Evolutionary conservation across 108 stramenopile genomes (phyloP).

Genomic region (Fragilariopsis cylindrus): DNA sequence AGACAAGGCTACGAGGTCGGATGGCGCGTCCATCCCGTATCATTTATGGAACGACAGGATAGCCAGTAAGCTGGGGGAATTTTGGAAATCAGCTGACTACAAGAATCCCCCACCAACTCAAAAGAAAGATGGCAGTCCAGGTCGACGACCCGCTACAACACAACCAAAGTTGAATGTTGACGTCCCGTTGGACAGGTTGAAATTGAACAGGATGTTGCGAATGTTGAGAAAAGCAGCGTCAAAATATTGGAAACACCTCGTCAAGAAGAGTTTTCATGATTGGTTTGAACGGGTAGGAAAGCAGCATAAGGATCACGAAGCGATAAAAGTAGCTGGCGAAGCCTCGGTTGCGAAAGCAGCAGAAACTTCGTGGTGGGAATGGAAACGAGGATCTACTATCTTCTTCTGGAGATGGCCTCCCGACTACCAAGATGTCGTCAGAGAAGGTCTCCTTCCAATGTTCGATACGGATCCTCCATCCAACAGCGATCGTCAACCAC

Average conservation of each 20-base stretch:
- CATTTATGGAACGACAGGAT: conserved; percentile 27
- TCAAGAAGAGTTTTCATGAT: neutral
- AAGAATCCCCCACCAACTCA: too few relatives aligned
- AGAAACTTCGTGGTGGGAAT: too few relatives aligned
- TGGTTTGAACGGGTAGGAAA: neutral
- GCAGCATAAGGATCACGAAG: neutral
- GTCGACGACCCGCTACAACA: too few relatives aligned
- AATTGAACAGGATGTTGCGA: neutral
- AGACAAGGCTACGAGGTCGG: conserved; percentile 31
- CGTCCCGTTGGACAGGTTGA: too few relatives aligned
- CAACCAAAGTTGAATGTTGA: too few relatives aligned
- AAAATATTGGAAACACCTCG: neutral
- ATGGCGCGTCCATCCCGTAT: conserved; percentile 30
- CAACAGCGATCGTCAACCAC: neutral
- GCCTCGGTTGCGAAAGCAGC: conserved; percentile 1
- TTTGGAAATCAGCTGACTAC: too few relatives aligned
- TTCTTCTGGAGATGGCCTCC: too few relatives aligned
- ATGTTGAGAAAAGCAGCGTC: neutral
- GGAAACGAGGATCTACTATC: too few relatives aligned
- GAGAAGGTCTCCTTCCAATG: too few relatives aligned
- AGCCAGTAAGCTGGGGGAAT: too few relatives aligned
- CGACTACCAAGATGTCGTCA: too few relatives aligned
- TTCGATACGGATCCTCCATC: neutral
- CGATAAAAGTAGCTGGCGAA: conserved; percentile 13
- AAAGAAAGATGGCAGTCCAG: too few relatives aligned